Evolutionary conservation across 768 basidiomycete species (phyloP).

Genomic region (Amanita inopinata): DNA sequence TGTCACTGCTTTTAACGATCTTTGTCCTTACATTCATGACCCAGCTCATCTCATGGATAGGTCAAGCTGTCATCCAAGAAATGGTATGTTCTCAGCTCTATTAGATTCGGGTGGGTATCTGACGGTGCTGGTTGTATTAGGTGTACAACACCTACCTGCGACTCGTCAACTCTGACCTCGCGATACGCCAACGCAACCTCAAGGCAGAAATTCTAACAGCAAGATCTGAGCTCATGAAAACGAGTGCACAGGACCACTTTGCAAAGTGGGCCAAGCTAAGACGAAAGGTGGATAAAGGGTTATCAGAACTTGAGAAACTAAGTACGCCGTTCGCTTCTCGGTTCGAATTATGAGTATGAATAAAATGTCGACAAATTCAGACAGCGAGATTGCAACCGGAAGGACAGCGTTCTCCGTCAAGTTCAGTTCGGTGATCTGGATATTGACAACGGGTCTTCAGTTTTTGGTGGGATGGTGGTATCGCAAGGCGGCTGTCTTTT

Average conservation of each 20-base stretch:
- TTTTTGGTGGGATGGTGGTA: conserved; percentile 88
- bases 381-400: conserved; percentile 51
- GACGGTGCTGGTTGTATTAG: conserved; percentile 29
- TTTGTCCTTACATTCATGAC: conserved; percentile 76
- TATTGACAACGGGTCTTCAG: conserved; percentile 80
- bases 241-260: conserved; percentile 95
- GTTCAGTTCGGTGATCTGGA: conserved; percentile 71
- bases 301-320: conserved; percentile 83
- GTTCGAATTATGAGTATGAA: neutral
- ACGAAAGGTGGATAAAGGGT: conserved; percentile 83
- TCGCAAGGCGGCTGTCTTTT: conserved; percentile 85
- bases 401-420: conserved; percentile 55
- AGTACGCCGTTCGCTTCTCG: conserved; percentile 44
- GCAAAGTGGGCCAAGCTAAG: conserved; percentile 96
- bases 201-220: conserved; percentile 72
- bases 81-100: conserved; percentile 40
- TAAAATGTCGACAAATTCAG: conserved; percentile 27
- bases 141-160: conserved; percentile 63
- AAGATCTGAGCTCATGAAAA: conserved; percentile 80
- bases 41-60: conserved; percentile 83
- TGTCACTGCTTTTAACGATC: conserved; percentile 77
- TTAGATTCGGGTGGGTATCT: neutral
- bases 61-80: conserved; percentile 74
- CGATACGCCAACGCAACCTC: conserved; percentile 54
- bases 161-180: conserved; percentile 47